Percentiles rank a stretch among this genome's conserved stretches.
Conservation (phyloP, 495 filamentous ascomycete genomes). For the Penicillium parvum region DNA sequence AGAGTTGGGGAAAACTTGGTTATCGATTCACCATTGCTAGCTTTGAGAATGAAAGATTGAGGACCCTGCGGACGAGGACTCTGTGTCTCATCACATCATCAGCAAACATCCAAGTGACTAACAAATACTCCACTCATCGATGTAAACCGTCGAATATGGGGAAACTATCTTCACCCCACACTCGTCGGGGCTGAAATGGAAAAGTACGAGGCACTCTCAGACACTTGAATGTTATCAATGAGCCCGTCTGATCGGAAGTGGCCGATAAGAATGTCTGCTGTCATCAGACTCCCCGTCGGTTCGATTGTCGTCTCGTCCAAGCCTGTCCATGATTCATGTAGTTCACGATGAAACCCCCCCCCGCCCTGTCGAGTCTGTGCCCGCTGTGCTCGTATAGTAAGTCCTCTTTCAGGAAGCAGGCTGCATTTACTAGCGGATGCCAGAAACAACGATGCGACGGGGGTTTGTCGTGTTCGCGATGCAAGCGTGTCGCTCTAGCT, state of each 20-base stretch:
- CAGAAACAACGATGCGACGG: slow-evolving; percentile 36
- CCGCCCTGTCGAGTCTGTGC: slow-evolving; percentile 27
- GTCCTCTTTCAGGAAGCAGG: background rate
- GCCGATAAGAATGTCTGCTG: slow-evolving; percentile 3
- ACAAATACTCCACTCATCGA: no score
- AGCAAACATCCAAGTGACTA: no score
- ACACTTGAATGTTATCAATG: no score
- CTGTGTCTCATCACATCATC: no score
- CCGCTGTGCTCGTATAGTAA: slow-evolving; percentile 26
- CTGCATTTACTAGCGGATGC: background rate
- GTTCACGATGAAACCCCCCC: slow-evolving; percentile 5
- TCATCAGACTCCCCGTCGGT: slow-evolving; percentile 9
- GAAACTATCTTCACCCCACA: no score
- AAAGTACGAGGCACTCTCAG: no score
- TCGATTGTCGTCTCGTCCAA: background rate
- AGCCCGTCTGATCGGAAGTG: slow-evolving; percentile 16
- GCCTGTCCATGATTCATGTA: background rate
- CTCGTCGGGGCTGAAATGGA: no score
- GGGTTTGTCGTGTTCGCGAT: slow-evolving; percentile 20
- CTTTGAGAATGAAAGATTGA: no score
- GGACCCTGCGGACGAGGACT: no score
- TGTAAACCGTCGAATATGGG: no score
- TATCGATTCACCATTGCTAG: no score
- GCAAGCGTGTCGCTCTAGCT: slow-evolving; percentile 18
- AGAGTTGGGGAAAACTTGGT: no score